These are phyloP conservation scores for Russula virescens DNA, from an alignment of 768 basidiomycete species.

Conservation along the genomic window DNA sequence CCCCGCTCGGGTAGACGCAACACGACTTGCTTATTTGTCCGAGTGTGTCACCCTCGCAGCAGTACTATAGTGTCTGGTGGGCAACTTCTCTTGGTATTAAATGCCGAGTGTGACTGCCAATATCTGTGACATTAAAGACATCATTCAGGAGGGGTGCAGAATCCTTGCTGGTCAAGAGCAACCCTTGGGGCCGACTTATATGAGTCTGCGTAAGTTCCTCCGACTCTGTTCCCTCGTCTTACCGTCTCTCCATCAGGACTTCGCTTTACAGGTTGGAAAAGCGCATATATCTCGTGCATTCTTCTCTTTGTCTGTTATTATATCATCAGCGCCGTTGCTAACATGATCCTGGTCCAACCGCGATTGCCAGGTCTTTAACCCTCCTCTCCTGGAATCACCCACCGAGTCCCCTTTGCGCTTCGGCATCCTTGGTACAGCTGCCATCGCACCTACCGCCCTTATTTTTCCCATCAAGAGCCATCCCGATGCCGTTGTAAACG, in stretches of 20 bases:
- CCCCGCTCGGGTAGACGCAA: too few species aligned
- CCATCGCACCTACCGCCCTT: conserved; percentile 48
- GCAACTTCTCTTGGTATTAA: too few species aligned
- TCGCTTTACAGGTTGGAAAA: conserved; percentile 12
- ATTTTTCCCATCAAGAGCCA: conserved; percentile 49
- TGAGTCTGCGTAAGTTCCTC: too few species aligned
- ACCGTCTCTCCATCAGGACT: neutral
- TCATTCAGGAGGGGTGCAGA: too few species aligned
- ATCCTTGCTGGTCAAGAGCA: too few species aligned
- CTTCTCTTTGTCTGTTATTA: too few species aligned
- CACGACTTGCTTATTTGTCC: too few species aligned
- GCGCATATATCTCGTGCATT: conserved; percentile 6
- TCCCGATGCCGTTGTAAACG: conserved; percentile 49
- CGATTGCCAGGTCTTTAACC: conserved; percentile 4
- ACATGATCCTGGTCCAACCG: neutral
- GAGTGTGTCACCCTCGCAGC: too few species aligned
- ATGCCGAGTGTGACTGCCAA: too few species aligned
- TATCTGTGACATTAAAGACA: too few species aligned
- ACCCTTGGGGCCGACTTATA: too few species aligned
- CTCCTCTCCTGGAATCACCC: neutral
- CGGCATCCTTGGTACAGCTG: conserved; percentile 49
- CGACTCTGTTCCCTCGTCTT: neutral
- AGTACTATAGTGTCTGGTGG: too few species aligned
- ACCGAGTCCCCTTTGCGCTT: conserved; percentile 30
- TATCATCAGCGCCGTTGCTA: neutral